Conservation (phyloP, 2,329 filamentous ascomycete species). For the Dactylellina parvicollis region DNA sequence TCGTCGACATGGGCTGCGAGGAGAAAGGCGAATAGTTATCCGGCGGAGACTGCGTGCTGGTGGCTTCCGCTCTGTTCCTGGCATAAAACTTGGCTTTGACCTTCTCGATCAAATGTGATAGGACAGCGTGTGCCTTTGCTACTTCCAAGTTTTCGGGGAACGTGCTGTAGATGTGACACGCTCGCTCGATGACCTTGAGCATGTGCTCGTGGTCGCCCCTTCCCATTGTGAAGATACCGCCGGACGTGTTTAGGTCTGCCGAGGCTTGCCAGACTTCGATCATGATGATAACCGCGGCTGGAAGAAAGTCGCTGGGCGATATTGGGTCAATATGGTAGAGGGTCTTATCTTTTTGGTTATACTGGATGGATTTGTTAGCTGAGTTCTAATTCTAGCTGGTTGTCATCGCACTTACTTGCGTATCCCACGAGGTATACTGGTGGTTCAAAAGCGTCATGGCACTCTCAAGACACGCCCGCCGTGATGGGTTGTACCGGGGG, state of each 20-base stretch:
- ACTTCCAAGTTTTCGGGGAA: constrained; percentile 77
- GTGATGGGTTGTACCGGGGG: constrained; percentile 82
- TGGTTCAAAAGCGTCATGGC: constrained; percentile 83
- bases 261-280: constrained; percentile 59
- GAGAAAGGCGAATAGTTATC: constrained; percentile 44
- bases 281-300: constrained; percentile 58
- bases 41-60: constrained; percentile 29
- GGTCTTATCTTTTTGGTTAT: constrained; percentile 59
- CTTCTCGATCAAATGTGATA: constrained; percentile 86
- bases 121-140: constrained; percentile 81
- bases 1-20: constrained; percentile 44
- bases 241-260: constrained; percentile 59
- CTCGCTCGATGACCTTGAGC: constrained; percentile 75
- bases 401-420: constrained; percentile 78
- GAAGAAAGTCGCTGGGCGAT: constrained; percentile 61
- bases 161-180: constrained; percentile 44
- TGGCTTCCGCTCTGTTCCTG: constrained; percentile 21
- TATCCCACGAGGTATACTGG: constrained; percentile 76
- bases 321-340: constrained; percentile 62
- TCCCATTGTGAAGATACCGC: constrained; percentile 68
- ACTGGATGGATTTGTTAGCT: constrained; percentile 63
- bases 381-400: constrained; percentile 67
- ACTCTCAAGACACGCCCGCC: constrained; percentile 84
- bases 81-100: constrained; percentile 64
- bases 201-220: constrained; percentile 75